Evolutionary conservation across 2,329 filamentous ascomycete genomes (phyloP).

Genomic region (Neofusicoccum kwambonambiense): DNA sequence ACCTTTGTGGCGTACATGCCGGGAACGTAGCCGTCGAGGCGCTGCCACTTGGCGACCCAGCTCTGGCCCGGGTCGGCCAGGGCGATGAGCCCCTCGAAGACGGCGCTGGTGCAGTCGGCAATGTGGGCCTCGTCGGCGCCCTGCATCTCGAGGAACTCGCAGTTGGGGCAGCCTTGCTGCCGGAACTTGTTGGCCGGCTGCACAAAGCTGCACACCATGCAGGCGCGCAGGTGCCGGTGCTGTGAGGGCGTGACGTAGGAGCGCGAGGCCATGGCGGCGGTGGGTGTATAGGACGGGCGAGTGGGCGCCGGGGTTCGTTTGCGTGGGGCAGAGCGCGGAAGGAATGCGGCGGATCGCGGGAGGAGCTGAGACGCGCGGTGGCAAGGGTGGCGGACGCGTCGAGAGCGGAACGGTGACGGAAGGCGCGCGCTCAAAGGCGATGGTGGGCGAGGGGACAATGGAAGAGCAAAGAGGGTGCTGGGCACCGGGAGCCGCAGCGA

Average conservation of each 20-base stretch:
- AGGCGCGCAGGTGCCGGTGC: constrained; percentile 86
- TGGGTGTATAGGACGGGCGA: background rate
- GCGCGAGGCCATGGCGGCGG: background rate
- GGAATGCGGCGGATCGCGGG: background rate
- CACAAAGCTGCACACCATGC: constrained; percentile 97
- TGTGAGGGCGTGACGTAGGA: constrained; percentile 64
- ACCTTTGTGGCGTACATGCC: constrained; percentile 96
- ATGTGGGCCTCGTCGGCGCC: constrained; percentile 72
- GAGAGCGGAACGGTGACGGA: background rate
- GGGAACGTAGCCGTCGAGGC: constrained; percentile 80
- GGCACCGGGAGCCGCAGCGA: background rate
- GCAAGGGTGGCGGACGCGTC: background rate
- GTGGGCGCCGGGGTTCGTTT: background rate
- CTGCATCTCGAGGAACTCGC: constrained; percentile 85
- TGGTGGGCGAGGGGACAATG: background rate
- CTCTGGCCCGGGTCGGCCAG: constrained; percentile 78
- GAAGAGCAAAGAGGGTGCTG: background rate
- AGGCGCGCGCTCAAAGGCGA: background rate
- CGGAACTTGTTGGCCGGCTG: constrained; percentile 81
- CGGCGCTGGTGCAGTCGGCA: constrained; percentile 89
- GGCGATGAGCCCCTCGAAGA: constrained; percentile 90
- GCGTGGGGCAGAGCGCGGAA: background rate
- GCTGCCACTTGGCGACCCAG: constrained; percentile 97
- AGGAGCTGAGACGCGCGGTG: no score
- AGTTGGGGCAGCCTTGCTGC: constrained; percentile 90